Evolutionary conservation across 2,329 filamentous ascomycete genomes (phyloP).

Genomic region (Mariannaea sp.): DNA sequence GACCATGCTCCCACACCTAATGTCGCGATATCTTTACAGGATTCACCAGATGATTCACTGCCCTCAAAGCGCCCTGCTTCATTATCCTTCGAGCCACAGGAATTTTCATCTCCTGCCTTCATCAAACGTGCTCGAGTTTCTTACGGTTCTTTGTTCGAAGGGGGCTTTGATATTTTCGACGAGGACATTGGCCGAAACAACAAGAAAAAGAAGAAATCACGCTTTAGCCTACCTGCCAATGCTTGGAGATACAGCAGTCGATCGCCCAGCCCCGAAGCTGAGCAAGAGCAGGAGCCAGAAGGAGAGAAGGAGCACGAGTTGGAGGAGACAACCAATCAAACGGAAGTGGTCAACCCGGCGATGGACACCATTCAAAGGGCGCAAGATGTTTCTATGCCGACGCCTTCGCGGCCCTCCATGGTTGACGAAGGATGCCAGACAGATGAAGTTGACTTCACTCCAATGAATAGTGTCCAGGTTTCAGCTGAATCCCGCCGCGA

Average conservation of each 20-base stretch:
- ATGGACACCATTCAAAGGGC: conserved; percentile 16
- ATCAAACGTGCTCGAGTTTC: conserved; percentile 72
- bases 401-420: conserved; percentile 38
- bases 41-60: conserved; percentile 26
- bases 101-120: conserved; percentile 81
- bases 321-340: conserved; percentile 28
- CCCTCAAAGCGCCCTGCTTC: conserved; percentile 44
- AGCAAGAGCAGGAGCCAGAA: conserved; percentile 31
- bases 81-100: conserved; percentile 48
- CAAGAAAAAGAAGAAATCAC: conserved; percentile 65
- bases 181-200: conserved; percentile 53
- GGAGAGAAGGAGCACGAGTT: conserved; percentile 22
- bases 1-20: conserved; percentile 17
- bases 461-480: conserved; percentile 37
- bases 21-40: conserved; percentile 25
- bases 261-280: conserved; percentile 70
- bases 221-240: conserved; percentile 67
- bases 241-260: conserved; percentile 77
- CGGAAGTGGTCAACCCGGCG: conserved; percentile 20
- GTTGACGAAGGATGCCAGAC: conserved; percentile 46
- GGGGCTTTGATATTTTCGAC: conserved; percentile 70
- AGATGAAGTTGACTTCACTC: conserved; percentile 37
- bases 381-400: conserved; percentile 20
- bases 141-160: conserved; percentile 68
- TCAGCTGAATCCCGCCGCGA: conserved; percentile 34